Evolutionary conservation across 2,329 filamentous ascomycete species (phyloP), one percentile per base, ranked within the genome.

Genomic region (Colletotrichum coccodes): DNA sequence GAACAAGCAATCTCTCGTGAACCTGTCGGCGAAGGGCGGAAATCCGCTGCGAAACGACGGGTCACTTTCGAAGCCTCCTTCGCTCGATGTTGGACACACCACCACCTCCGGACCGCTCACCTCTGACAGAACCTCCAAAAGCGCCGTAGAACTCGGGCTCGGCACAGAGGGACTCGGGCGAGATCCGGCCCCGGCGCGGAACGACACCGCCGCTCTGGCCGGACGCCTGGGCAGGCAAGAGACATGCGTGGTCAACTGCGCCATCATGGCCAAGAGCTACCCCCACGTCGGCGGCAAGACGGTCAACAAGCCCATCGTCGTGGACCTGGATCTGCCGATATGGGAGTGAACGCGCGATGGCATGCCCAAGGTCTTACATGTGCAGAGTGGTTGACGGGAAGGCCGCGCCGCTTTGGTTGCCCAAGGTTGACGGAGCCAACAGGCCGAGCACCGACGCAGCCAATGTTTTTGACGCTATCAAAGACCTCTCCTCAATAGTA

Each of bases 241-340:
- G 81, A 96, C 93, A 1, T 95, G 90, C 76, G 82, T 97, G 60
- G 87, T 96, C 73, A 97, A 97, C 80, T 92, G 92, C 32, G 90
- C 93, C 23, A 90, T 95, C 70, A 87, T 92, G 84, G 89, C 89
- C 49, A 90, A 85, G 26, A 90, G 87, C 70, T 91, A 89, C 79
- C 91, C 91, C 57, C 89, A 92, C 71, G 74, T 73, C 1, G 85
- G 83, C 2, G 89, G 89, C 18, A 92, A 90, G 77, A 84, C 80
- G 70, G 90, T 92, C 79, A 90, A 95, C 79, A 93, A 94, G 76
- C 91, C 94, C 23, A 91, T 97, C 72, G 91, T 97, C n/a, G 90
- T 97, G 14, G 93, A 97, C 76, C 75, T 97, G 34, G 89, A 94
- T 72, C 81, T 96, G 70, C 91, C 91, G 0, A 82, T 90, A 23